Evolutionary conservation across 371 early-diverging fungal genomes (phyloP), one percentile per base, ranked within the genome.

Genomic region (Synchytrium microbalum): DNA sequence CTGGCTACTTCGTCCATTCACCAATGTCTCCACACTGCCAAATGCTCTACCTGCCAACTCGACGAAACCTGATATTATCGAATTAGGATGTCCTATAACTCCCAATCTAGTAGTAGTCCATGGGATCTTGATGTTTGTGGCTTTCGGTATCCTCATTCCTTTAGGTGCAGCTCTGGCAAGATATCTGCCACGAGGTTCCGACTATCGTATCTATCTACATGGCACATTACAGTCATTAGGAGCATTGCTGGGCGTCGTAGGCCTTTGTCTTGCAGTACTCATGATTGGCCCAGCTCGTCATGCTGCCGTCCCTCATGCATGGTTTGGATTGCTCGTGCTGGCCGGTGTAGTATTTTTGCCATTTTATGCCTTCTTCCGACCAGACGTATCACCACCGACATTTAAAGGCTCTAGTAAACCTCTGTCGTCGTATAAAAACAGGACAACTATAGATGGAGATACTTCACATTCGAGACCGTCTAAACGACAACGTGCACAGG

Each of bases 251-350:
- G 56, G 25, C 13, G 8, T 55, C 5, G 56, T 38, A 38, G 46
- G 46, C 5, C 46, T 38, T 10, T 38, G 46, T 38, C 19, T 38
- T 10, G 46, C 46, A 5, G 19, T 38, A 38, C 19, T 38, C 5
- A 28, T 55, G 23, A 55, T 25, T 28, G 56, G 23, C 5, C 56
- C 25, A 24, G 56, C 23, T 24, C 56, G 23, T 13, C 23, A 55
- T 55, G 56, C 25, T 55, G 56, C 56, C 8, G 56, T 25, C 8
- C 56, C 56, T 55, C 56, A 55, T 55, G 56, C 25, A 13, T 55
- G 56, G 56, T 25, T 55, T 25, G 56, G 56, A n/a, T 13, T 55
- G 13, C 13, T 55, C 8, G 56, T 55, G 24, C 24, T 55, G 13
- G 56, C 56, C 8, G 56, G 56, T 13, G 56, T 13, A 13, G 56